A percentile compares a stretch with the other conserved stretches of the same genome.
These are phyloP conservation scores for Microdochium bolleyi DNA, from an alignment of 2,329 filamentous ascomycete species.

Conservation along the genomic window DNA sequence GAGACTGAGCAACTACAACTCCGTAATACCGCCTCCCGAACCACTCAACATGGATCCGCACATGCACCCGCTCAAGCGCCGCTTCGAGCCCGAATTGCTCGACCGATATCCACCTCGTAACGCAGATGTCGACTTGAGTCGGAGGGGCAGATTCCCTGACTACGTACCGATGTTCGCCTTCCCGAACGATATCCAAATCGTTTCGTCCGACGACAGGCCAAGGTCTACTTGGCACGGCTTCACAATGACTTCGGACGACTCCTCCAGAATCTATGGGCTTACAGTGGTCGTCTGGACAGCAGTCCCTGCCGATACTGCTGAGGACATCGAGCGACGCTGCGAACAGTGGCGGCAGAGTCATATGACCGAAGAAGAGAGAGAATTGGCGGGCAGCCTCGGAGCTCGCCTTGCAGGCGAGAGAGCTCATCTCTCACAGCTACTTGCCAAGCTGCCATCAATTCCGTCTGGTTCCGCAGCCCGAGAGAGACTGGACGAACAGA, in stretches of 20 bases:
- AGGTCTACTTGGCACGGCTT: constrained; percentile 99
- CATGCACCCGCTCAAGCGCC: constrained; percentile 90
- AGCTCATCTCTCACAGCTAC: constrained; percentile 79
- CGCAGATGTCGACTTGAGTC: constrained; percentile 70
- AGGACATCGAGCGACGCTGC: constrained; percentile 74
- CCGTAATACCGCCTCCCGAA: constrained; percentile 89
- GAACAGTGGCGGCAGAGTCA: constrained; percentile 79
- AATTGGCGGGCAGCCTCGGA: constrained; percentile 85
- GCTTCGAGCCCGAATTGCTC: constrained; percentile 92
- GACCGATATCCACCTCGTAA: constrained; percentile 86
- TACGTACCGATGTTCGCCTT: constrained; percentile 99
- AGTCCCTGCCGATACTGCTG: constrained; percentile 70
- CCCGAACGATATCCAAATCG: constrained; percentile 94
- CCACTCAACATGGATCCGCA: constrained; percentile 82
- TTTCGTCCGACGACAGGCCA: constrained; percentile 88
- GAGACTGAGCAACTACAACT: constrained; percentile 94
- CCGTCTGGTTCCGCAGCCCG: constrained; percentile 74
- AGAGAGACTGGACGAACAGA: constrained; percentile 85
- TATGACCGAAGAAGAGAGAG: constrained; percentile 85
- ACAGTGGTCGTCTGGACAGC: constrained; percentile 91
- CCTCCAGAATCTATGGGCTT: constrained; percentile 85
- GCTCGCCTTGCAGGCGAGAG: constrained; percentile 81
- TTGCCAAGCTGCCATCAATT: constrained; percentile 74
- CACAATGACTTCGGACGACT: constrained; percentile 92
- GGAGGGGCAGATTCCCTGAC: constrained; percentile 83